These are phyloP conservation scores for Triticum turgidum DNA, from an alignment of 176 grass and related monocot genomes.

Conservation along the genomic window DNA sequence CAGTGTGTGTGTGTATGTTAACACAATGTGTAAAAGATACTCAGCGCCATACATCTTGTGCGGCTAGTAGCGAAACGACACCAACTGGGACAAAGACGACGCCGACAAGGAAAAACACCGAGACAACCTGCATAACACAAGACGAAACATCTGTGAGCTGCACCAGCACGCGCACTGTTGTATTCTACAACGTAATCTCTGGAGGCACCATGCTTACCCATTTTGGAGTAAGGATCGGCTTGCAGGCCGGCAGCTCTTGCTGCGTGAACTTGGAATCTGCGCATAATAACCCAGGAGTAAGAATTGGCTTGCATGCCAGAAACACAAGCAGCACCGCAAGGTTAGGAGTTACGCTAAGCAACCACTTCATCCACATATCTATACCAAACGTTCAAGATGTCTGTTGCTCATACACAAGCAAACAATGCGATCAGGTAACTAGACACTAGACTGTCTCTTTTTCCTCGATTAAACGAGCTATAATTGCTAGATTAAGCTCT, in stretches of 20 bases:
- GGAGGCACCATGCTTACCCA: slow-evolving; percentile 56
- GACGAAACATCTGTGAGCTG: slow-evolving; percentile 2
- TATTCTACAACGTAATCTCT: neutral
- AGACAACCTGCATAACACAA: slow-evolving; percentile 73
- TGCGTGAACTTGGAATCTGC: slow-evolving; percentile 97
- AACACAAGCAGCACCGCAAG: neutral
- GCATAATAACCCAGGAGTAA: slow-evolving; percentile 9
- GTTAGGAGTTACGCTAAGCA: neutral
- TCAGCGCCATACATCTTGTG: slow-evolving; percentile 53
- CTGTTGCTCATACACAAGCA: neutral
- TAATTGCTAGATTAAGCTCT: neutral
- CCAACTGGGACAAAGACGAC: slow-evolving; percentile 84
- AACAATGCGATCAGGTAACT: neutral
- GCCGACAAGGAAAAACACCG: slow-evolving; percentile 77
- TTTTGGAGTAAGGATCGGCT: slow-evolving; percentile 95
- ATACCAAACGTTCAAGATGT: neutral
- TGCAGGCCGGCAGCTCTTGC: slow-evolving; percentile 95
- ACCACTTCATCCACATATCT: too few species aligned
- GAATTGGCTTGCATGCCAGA: neutral
- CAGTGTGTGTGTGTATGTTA: neutral
- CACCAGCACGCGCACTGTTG: neutral
- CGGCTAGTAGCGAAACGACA: slow-evolving; percentile 62
- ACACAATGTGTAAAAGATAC: slow-evolving; percentile 3
- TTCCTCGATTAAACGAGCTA: neutral
- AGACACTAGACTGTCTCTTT: neutral